Conservation (phyloP, 1,139 yeast genomes). For the Pichia sp. region DNA sequence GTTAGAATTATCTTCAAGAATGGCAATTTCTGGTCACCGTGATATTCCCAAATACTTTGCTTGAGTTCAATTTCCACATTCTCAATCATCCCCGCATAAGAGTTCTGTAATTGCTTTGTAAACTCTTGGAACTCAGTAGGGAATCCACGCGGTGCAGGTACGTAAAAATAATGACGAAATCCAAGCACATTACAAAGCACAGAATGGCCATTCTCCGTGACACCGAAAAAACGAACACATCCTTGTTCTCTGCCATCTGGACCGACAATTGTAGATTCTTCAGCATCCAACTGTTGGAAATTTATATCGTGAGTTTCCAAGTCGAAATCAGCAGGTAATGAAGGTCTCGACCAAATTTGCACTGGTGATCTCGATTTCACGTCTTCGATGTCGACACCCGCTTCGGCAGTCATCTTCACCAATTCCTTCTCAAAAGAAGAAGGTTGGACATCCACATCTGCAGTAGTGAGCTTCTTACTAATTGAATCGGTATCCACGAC, state of each 20-base stretch:
- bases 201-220: slow-evolving; percentile 80
- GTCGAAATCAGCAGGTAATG: slow-evolving; percentile 40
- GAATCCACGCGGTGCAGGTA: slow-evolving; percentile 83
- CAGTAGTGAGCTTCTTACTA: slow-evolving; percentile 25
- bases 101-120: slow-evolving; percentile 39
- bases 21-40: slow-evolving; percentile 69
- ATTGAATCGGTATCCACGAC: slow-evolving; percentile 15
- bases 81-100: slow-evolving; percentile 50
- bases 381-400: slow-evolving; percentile 27
- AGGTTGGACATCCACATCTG: slow-evolving; percentile 34
- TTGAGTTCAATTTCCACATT: slow-evolving; percentile 55
- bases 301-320: slow-evolving; percentile 46
- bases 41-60: slow-evolving; percentile 93
- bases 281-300: slow-evolving; percentile 95
- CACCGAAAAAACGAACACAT: slow-evolving; percentile 82
- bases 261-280: slow-evolving; percentile 48
- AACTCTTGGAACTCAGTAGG: slow-evolving; percentile 43
- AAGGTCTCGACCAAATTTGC: slow-evolving; percentile 59
- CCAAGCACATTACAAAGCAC: slow-evolving; percentile 87
- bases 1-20: slow-evolving; percentile 68
- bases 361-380: slow-evolving; percentile 5
- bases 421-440: slow-evolving; percentile 63
- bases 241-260: slow-evolving; percentile 39
- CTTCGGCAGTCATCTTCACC: slow-evolving; percentile 43
- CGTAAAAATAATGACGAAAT: slow-evolving; percentile 83